These are phyloP conservation scores for Myochromella boudieri DNA, from an alignment of 768 basidiomycete genomes.

Conservation along the genomic window DNA sequence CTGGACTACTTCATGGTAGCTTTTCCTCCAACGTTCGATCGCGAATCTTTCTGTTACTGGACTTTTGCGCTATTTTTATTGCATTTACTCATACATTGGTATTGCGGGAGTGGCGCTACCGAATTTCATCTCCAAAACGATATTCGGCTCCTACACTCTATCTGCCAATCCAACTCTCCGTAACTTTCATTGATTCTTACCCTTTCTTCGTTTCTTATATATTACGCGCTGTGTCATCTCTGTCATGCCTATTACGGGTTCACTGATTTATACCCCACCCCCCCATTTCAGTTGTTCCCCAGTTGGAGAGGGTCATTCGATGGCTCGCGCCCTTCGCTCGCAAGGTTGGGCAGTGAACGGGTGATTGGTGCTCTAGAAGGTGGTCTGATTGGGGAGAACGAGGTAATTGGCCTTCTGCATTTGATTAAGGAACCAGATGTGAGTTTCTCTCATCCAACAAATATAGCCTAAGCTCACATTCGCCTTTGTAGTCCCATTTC, in stretches of 20 bases:
- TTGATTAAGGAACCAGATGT: slow-evolving; percentile 80
- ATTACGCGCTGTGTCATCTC: background rate
- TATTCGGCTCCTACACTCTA: background rate
- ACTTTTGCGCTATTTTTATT: background rate
- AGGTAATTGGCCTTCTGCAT: slow-evolving; percentile 63
- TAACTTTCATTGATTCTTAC: too few species aligned
- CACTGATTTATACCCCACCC: background rate
- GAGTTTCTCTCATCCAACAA: slow-evolving; percentile 24
- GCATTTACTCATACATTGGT: background rate
- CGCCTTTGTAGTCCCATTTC: slow-evolving; percentile 66
- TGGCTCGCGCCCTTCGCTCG: slow-evolving; percentile 64
- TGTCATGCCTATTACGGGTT: background rate
- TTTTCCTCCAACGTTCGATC: background rate
- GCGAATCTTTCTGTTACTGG: background rate
- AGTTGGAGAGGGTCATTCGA: slow-evolving; percentile 78
- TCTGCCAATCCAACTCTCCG: background rate
- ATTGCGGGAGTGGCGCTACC: too few species aligned
- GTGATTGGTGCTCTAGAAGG: slow-evolving; percentile 61
- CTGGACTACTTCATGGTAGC: background rate
- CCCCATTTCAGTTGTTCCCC: slow-evolving; percentile 66
- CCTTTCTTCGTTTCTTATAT: too few species aligned
- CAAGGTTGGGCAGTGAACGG: slow-evolving; percentile 56
- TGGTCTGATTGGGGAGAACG: slow-evolving; percentile 65
- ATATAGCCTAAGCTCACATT: slow-evolving; percentile 11
- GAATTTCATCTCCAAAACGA: background rate